Evolutionary conservation across 805 yeast genomes (phyloP), one percentile per base, ranked within the genome.

Genomic region (Danielia reshetovae): DNA sequence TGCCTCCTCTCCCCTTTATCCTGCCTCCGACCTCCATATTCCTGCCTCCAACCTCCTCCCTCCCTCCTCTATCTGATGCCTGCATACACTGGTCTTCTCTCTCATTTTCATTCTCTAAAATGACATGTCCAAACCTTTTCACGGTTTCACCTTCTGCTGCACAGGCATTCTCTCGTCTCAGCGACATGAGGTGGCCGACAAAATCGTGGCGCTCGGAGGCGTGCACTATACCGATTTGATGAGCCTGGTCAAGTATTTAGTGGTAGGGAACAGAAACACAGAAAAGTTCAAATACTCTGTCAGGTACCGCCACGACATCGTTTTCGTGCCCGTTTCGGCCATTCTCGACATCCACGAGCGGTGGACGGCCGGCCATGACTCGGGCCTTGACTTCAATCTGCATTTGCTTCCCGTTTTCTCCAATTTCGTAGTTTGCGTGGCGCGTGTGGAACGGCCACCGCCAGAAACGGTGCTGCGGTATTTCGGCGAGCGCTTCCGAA

Each of bases 191-290:
- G 48, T 79, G 18, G 63, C 70, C 2, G 52, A 58, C 7, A 70
- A 70, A 49, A 68, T 81, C 37, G 52, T 59, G 18, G 60, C 68
- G 7, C 63, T 82, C 54, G 90, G 89, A 6, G 89, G 88, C 1
- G 50, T 47, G 7, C 74, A 69, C 44, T 66, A 70, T 38, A 67
- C 68, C 27, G 81, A 81, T 48, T 56, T 82, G 44, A 76, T 80
- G 64, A 72, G 77, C 30, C 79, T 77, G 51, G 80, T 76, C 2
- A 68, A 72, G 34, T 73, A 74, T 26, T 55, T 83, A 17, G 65
- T 83, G 4, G 79, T 81, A 19, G 87, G 86, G 2, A 68, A 66
- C 26, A 59, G 73, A 18, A 59, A 67, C 36, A 76, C 83, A 0
- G 79, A 74, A 18, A 79, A 79, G 51, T 77, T 70, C 53, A 58